Base-by-base conservation (phyloP, 805 yeast genomes). In the Candida krabiensis region DNA sequence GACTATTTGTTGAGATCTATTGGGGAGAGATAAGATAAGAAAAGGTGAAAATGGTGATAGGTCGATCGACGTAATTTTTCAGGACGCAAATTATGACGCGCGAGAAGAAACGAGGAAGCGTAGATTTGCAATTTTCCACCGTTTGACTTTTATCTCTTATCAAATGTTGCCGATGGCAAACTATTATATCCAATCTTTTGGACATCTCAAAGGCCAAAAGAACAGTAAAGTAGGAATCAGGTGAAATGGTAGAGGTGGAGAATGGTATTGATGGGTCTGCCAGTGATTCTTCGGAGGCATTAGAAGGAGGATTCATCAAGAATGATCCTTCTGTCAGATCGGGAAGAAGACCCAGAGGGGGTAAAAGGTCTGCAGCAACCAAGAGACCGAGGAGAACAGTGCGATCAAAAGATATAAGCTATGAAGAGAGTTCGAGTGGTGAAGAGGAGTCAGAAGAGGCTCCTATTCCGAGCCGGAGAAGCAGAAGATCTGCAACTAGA, bases 271-370 rank as follows among this genome's bases (percentile, higher is more conserved):
- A 15, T 34, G 40, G 30, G 15, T 21, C 30, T 11, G 37, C n/a
- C 28, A 22, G 28, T 14, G 46, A 36, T 9, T 18, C 27, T 4
- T 42, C 34, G 9, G 42, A 28, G 30, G 42, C 34, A 12, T 38
- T 13, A 9, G 63, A 46, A n/a, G 77, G 75, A 7, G 77, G 75
- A 14, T 71, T 71, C 44, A 50, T 71, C 3, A 53, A 56, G 6
- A 62, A 66, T 44, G 75, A 70, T 42, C 65, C 67, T 9, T 55
- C 54, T 16, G 28, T 46, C 14, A 41, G 44, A 29, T 26, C 37
- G 4, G 28, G 33, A 46, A 44, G 46, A 47, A 23, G 56, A 14
- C 40, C 48, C 14, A 45, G 47, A 30, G 48, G 44, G 30, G n/a
- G n/a, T n/a, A n/a, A n/a, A n/a, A 19, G 21, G 11, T 21, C 24